phyloP scores from a whole-genome alignment of 1,139 yeast genomes.

The Yamadazyma trypodendri region DNA sequence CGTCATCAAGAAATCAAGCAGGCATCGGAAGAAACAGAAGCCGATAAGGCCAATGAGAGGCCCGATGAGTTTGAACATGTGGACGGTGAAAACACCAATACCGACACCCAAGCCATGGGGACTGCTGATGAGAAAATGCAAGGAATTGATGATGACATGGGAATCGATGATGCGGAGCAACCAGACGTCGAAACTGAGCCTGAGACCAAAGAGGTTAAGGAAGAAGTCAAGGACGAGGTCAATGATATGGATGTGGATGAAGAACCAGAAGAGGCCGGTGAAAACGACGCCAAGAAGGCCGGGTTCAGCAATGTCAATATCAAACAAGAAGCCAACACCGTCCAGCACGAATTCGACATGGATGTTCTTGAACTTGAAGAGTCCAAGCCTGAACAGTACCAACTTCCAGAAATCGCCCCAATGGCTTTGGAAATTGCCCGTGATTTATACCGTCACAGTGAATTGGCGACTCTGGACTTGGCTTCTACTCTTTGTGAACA shows the following conservation, averaged over 20 bases:
- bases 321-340: conserved; percentile 24
- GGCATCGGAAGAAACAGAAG: conserved; percentile 43
- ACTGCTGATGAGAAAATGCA: conserved; percentile 84
- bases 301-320: conserved; percentile 45
- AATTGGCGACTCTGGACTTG: conserved; percentile 78
- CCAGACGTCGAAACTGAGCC: conserved; percentile 24
- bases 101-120: conserved; percentile 89
- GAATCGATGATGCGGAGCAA: conserved; percentile 62
- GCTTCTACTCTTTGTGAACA: conserved; percentile 92
- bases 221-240: conserved; percentile 13
- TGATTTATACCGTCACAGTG: conserved; percentile 79
- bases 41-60: conserved; percentile 53
- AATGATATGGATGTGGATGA: conserved; percentile 25
- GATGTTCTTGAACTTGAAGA: conserved; percentile 25
- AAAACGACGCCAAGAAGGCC: conserved; percentile 38
- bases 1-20: conserved; percentile 84
- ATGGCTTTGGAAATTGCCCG: conserved; percentile 66
- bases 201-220: conserved; percentile 20
- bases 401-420: conserved; percentile 33
- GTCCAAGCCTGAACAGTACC: background rate
- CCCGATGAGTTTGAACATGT: conserved; percentile 93
- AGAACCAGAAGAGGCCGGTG: conserved; percentile 23
- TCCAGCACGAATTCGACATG: conserved; percentile 28
- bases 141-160: conserved; percentile 77
- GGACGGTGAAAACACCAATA: conserved; percentile 74